These are phyloP conservation scores for Panaeolus cyanescens DNA, from an alignment of 768 basidiomycete genomes.

Conservation along the genomic window DNA sequence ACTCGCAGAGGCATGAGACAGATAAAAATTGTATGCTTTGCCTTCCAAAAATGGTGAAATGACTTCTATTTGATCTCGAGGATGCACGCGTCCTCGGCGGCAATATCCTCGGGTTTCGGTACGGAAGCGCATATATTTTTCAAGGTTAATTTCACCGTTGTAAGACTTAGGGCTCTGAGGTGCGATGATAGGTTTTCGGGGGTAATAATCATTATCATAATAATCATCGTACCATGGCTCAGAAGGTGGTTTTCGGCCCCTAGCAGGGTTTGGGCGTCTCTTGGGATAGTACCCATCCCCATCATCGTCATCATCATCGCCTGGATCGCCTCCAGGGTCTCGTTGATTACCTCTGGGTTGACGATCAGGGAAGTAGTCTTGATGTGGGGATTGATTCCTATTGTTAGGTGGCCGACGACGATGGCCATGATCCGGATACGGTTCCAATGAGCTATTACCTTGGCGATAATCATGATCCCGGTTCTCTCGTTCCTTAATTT, in stretches of 20 bases:
- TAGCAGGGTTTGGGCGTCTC: not conserved
- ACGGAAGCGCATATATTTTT: conserved; percentile 24
- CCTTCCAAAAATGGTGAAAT: conserved; percentile 30
- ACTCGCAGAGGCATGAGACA: conserved; percentile 22
- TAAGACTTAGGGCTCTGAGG: conserved; percentile 23
- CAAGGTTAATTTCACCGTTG: conserved; percentile 21
- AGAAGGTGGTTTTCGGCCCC: not conserved
- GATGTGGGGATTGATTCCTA: no score
- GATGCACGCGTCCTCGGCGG: conserved; percentile 14
- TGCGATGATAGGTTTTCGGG: not conserved
- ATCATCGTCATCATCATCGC: not conserved
- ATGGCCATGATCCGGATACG: no score
- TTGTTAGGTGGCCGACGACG: no score
- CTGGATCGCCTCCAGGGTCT: not conserved
- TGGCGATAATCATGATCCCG: not conserved
- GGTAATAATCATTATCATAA: not conserved
- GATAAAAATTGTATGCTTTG: conserved; percentile 33
- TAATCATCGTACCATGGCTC: no score
- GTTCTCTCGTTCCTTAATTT: not conserved
- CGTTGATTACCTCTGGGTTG: no score
- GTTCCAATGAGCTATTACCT: no score
- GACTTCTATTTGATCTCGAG: conserved; percentile 16
- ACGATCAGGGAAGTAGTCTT: no score
- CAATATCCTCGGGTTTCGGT: conserved; percentile 23
- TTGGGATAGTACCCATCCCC: not conserved